Conservation (phyloP, 2,329 filamentous ascomycete species). For the Elsinoe ampelina region DNA sequence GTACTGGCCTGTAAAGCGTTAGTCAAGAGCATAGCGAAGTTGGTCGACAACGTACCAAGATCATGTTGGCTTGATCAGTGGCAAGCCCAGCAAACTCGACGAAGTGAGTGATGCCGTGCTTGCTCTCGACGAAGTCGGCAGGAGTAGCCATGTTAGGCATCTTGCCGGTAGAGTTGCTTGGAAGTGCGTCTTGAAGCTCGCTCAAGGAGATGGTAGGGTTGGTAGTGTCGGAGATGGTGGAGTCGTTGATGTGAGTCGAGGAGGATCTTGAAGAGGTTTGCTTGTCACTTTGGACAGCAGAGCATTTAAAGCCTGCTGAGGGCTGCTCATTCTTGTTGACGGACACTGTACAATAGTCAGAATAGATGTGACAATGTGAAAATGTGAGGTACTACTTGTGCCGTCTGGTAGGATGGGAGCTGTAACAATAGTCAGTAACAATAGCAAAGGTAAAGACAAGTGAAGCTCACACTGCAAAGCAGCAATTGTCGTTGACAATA, state of each 20-base stretch:
- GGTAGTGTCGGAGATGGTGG: neutral
- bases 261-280: neutral
- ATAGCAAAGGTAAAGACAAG: neutral
- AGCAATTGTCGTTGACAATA: neutral
- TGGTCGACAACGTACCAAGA: slow-evolving; percentile 1
- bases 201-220: neutral
- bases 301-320: slow-evolving; percentile 1
- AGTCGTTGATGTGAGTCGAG: neutral
- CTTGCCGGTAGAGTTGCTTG: neutral
- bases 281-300: neutral
- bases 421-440: neutral
- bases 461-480: neutral
- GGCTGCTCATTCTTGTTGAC: neutral
- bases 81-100: neutral
- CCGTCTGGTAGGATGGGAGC: neutral
- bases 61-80: neutral
- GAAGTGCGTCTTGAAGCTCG: neutral
- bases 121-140: neutral
- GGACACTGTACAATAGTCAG: neutral
- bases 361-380: neutral
- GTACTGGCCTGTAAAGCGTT: slow-evolving; percentile 18
- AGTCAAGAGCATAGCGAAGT: slow-evolving; percentile 3
- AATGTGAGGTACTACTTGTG: neutral
- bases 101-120: neutral
- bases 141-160: neutral